Conservation (phyloP, 495 filamentous ascomycete genomes). For the Mycothermus thermophilus region DNA sequence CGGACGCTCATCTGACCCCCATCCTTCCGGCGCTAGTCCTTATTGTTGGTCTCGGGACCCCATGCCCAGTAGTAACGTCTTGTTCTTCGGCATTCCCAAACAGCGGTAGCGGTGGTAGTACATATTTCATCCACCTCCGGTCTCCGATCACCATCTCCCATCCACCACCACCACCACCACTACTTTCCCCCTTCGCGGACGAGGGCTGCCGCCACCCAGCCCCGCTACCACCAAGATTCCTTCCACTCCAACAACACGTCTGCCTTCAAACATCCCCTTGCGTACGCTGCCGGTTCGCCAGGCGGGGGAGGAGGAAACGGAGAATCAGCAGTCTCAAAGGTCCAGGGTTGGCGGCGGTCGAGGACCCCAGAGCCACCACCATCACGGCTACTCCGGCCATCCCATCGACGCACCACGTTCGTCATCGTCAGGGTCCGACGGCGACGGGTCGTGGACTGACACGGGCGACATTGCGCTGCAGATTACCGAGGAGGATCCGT, state of each 20-base stretch:
- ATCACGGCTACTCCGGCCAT: slow-evolving; percentile 21
- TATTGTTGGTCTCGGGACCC: no score
- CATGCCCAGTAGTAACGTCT: no score
- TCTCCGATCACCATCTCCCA: no score
- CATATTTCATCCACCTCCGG: no score
- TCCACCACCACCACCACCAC: no score
- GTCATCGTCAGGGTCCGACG: slow-evolving; percentile 26
- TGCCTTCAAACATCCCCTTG: slow-evolving; percentile 50
- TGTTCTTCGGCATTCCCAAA: no score
- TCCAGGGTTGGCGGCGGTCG: no score
- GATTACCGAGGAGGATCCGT: slow-evolving; percentile 67
- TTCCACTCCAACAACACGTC: slow-evolving; percentile 35
- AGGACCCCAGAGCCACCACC: not conserved
- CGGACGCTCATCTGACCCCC: no score
- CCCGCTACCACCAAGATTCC: slow-evolving; percentile 43
- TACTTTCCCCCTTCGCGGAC: no score
- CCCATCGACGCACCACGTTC: slow-evolving; percentile 18
- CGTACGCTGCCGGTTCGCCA: slow-evolving; percentile 38
- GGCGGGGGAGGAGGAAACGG: slow-evolving; percentile 14
- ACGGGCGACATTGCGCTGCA: slow-evolving; percentile 90
- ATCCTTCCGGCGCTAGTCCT: no score
- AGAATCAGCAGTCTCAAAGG: slow-evolving; percentile 3
- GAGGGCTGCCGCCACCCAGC: slow-evolving; percentile 49
- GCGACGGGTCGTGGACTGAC: slow-evolving; percentile 69
- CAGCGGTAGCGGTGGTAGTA: no score